Base-by-base conservation (phyloP, 345 rosid genomes). In the Theobroma cacao region DNA sequence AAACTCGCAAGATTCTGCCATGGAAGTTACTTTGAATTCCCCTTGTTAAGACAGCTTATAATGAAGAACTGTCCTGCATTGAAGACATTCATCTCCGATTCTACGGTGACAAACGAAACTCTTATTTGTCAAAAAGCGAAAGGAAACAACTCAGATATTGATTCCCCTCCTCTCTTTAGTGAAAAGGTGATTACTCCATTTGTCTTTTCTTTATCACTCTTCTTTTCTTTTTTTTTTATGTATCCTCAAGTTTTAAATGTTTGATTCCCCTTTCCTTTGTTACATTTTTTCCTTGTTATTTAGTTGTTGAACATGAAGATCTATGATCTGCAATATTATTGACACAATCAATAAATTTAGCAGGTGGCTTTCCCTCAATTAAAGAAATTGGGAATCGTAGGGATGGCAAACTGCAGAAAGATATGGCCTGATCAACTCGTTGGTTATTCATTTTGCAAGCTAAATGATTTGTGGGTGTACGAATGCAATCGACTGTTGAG, bases 1-100 rank as follows among this genome's bases (percentile, higher is more conserved):
- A 61, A 79, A 45, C 77, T 81, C 24, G 1, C 5, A 24, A 13
- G 34, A n/a, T 77, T 80, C 36, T 52, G 64, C 58, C 4, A 0
- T 18, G 70, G 80, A 4, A 55, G 10, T 55, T 55, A n/a, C 60
- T n/a, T 55, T 7, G 28, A n/a, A 2, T 55, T 55, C 3, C 28
- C 60, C 11, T 55, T 0, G 3, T n/a, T 55, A 28, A n/a, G 0
- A 47, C 0, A 0, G 0, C n/a, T 55, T 20, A 0, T 0, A 7
- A n/a, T 55, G 2, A 0, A 6, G 12, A 2, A n/a, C 2, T 22
- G 61, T 22, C 31, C 28, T 22, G 1, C 30, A 56, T 56, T 56
- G 4, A 24, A 22, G 28, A 56, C 61, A 1, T 56, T 56, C 61
- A 56, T 56, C 61, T 56, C 61, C 2, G 30, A 24, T 24, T 56